A percentile compares a stretch with the other conserved stretches of the same genome.
Evolutionary conservation across 2,329 filamentous ascomycete species (phyloP).

Genomic region (Cryphonectria carpinicola): DNA sequence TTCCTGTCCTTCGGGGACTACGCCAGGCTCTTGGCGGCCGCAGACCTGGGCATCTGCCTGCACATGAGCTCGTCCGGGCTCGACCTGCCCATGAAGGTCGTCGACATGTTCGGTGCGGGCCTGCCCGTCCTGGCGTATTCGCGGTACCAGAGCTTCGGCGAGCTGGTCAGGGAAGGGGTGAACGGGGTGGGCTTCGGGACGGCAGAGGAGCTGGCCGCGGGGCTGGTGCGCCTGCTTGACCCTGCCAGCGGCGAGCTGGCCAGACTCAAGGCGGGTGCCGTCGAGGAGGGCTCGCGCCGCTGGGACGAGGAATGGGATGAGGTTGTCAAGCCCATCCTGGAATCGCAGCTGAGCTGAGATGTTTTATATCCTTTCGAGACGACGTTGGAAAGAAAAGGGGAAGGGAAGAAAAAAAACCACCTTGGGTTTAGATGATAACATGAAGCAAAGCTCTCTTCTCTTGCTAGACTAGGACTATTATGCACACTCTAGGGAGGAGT

Average conservation of each 20-base stretch:
- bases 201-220: conserved; percentile 64
- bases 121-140: conserved; percentile 88
- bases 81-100: conserved; percentile 97
- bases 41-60: conserved; percentile 87
- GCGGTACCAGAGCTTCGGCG: conserved; percentile 83
- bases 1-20: conserved; percentile 89
- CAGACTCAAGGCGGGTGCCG: conserved; percentile 68
- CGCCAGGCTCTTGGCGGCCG: conserved; percentile 78
- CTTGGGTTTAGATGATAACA: not conserved
- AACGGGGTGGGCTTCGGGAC: conserved; percentile 88
- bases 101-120: conserved; percentile 97
- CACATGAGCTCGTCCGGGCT: conserved; percentile 95
- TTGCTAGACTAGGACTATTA: not conserved
- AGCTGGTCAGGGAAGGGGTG: conserved; percentile 83
- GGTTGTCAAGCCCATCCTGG: conserved; percentile 75
- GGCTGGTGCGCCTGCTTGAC: conserved; percentile 67
- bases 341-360: conserved; percentile 37
- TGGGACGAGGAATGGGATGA: conserved; percentile 96
- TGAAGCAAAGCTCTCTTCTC: not conserved
- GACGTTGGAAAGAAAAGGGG: not conserved
- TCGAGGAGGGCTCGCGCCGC: conserved; percentile 72
- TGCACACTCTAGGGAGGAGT: not conserved
- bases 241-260: conserved; percentile 59
- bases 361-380: not conserved
- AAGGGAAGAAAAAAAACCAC: not conserved